A percentile compares a stretch with the other conserved stretches of the same genome.
phyloP scores from a whole-genome alignment of 352 stramenopile species.

The Globisporangium canariense region DNA sequence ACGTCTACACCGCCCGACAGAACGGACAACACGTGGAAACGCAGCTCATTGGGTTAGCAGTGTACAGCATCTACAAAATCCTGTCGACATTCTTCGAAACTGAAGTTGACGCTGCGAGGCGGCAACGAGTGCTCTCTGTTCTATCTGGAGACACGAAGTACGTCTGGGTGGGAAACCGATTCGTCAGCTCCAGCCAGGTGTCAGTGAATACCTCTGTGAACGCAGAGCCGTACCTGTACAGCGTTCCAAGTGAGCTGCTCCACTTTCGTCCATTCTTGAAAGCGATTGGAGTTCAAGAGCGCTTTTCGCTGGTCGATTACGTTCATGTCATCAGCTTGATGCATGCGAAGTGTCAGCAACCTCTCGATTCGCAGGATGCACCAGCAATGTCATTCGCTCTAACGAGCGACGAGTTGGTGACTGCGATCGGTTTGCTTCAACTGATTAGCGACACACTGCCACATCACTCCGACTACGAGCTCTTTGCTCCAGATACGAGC shows the following conservation, averaged over 20 bases:
- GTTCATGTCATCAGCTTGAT: slow-evolving; percentile 55
- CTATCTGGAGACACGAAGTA: slow-evolving; percentile 43
- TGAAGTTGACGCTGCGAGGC: slow-evolving; percentile 21
- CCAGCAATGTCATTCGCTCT: slow-evolving; percentile 20
- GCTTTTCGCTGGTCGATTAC: slow-evolving; percentile 56
- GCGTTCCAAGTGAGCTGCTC: slow-evolving; percentile 54
- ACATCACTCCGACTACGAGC: slow-evolving; percentile 48
- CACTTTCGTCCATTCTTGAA: slow-evolving; percentile 63
- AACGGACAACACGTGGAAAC: slow-evolving; percentile 20
- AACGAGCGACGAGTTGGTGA: slow-evolving; percentile 40
- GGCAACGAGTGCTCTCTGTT: slow-evolving; percentile 29
- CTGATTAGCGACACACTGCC: slow-evolving; percentile 58
- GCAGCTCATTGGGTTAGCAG: slow-evolving; percentile 44
- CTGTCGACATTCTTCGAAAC: slow-evolving; percentile 59
- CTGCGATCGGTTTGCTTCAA: slow-evolving; percentile 62
- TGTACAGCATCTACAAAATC: slow-evolving; percentile 58
- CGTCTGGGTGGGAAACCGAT: slow-evolving; percentile 60
- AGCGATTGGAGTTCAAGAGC: slow-evolving; percentile 56
- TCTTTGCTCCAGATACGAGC: slow-evolving; percentile 52
- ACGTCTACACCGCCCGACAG: slow-evolving; percentile 3
- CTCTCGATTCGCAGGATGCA: slow-evolving; percentile 14
- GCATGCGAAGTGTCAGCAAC: slow-evolving; percentile 31
- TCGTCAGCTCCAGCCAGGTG: slow-evolving; percentile 51
- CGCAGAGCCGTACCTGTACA: slow-evolving; percentile 64
- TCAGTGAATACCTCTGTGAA: slow-evolving; percentile 45